Percentiles rank a stretch among this genome's conserved stretches.
phyloP scores from a whole-genome alignment of 2,329 filamentous ascomycete species.

The Pestalotiopsis sp. region DNA sequence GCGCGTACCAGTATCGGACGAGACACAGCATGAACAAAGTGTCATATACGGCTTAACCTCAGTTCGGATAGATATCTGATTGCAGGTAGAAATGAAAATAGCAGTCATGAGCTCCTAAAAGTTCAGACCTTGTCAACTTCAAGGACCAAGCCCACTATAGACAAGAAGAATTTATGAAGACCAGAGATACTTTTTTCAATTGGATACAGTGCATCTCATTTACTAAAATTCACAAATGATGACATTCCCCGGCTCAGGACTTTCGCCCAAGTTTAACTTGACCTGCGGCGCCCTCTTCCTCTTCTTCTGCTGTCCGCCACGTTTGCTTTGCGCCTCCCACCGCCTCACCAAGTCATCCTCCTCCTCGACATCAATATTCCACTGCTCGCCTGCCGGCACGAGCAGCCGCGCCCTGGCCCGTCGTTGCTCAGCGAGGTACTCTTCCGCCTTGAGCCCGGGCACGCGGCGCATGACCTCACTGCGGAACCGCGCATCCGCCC shows the following conservation, averaged over 20 bases:
- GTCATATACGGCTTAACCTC: neutral
- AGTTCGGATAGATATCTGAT: neutral
- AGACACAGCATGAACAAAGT: neutral
- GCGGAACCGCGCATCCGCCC: neutral
- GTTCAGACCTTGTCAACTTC: no score
- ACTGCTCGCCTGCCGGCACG: neutral
- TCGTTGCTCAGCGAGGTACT: neutral
- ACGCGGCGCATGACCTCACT: neutral
- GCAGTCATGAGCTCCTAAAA: no score
- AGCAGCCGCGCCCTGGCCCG: neutral
- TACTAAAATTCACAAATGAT: neutral
- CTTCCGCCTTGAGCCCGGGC: neutral
- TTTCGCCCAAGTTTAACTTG: neutral
- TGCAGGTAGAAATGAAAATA: no score
- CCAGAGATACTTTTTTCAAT: no score
- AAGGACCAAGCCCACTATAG: no score
- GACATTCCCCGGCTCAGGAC: neutral
- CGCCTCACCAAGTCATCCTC: neutral
- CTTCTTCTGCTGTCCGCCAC: neutral
- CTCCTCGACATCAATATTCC: neutral
- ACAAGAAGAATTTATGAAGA: no score
- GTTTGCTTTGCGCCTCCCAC: neutral
- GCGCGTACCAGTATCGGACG: neutral
- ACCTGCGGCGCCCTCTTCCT: neutral
- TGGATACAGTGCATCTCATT: neutral